Evolutionary conservation across 352 stramenopile genomes (phyloP), one percentile per base, ranked within the genome.

Genomic region (Globisporangium abappressorium): DNA sequence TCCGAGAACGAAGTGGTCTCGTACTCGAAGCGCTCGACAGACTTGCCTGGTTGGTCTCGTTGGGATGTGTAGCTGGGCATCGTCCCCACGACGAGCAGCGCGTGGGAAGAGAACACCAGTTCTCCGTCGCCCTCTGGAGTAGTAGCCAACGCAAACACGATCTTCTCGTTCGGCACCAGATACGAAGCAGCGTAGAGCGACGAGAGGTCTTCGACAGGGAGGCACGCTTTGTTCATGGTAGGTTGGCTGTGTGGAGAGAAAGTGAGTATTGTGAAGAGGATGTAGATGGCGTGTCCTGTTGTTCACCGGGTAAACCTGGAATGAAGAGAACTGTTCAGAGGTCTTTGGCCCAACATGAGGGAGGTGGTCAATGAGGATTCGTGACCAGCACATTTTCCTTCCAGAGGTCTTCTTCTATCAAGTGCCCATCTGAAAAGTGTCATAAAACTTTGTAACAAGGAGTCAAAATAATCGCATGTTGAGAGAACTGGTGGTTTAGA

Each of bases 71-170:
- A 38, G 78, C 47, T 22, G 20, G 9, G 20, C 7, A 28, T 26
- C 22, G 5, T 11, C 20, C 28, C 7, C 6, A 28, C 73, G 30
- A 22, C 79, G 46, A 89, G 68, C 57, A 89, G 24, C n/a, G 79
- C 81, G 64, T 81, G 61, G 70, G 81, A 86, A 5, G 78, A 85
- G 72, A 89, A 84, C 14, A 75, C 70, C 49, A 84, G 82, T 62
- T 85, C 81, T 62, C 84, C 77, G 47, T 2, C 22, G 22, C 8
- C 49, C 15, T 86, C 82, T 18, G 70, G 47, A 12, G 79, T 80
- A 46, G 79, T 80, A 46, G 82, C 62, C 33, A 90, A 62, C 1
- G 73, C 76, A 54, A 90, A 87, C 24, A 72, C 62, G 33, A 87
- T 72, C 14, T 61, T 73, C 67, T 90, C 79, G 22, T 65, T 70